Evolutionary conservation across 352 stramenopile genomes (phyloP).

Genomic region (Pythium brachiatum): DNA sequence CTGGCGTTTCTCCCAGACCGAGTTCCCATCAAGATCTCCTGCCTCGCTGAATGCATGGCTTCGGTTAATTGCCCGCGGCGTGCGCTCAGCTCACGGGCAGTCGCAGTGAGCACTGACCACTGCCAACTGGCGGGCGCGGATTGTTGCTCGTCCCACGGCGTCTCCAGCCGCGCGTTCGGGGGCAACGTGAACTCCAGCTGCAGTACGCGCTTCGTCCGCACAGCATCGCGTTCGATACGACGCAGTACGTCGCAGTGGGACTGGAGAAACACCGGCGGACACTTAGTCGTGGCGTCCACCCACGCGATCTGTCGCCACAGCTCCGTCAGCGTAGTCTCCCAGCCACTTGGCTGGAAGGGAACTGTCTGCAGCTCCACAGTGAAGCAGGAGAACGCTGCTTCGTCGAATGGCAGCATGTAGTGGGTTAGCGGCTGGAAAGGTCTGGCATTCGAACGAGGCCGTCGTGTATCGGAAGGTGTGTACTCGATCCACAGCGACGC

Average conservation of each 20-base stretch:
- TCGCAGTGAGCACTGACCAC: background rate
- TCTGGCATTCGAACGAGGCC: background rate
- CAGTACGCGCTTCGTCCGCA: background rate
- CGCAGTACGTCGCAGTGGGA: background rate
- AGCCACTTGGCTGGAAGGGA: background rate
- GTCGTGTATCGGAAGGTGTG: background rate
- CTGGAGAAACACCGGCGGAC: background rate
- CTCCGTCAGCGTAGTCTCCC: background rate
- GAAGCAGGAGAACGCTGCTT: slow-evolving; percentile 2
- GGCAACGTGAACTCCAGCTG: slow-evolving; percentile 6
- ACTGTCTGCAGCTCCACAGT: slow-evolving; percentile 2
- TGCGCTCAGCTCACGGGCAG: background rate
- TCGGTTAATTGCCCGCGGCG: background rate
- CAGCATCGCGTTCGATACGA: background rate
- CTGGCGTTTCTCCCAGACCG: background rate
- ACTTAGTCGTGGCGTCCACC: background rate
- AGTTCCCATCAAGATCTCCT: background rate
- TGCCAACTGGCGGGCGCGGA: background rate
- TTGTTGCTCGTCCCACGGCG: too few relatives aligned
- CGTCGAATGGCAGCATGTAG: slow-evolving; percentile 4
- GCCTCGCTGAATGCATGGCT: background rate
- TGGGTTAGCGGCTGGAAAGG: background rate
- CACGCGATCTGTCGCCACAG: slow-evolving; percentile 5
- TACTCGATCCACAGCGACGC: slow-evolving; percentile 10
- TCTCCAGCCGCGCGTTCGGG: too few relatives aligned